Evolutionary conservation across 345 rosid species (phyloP).

Genomic region (Corchorus capsularis): DNA sequence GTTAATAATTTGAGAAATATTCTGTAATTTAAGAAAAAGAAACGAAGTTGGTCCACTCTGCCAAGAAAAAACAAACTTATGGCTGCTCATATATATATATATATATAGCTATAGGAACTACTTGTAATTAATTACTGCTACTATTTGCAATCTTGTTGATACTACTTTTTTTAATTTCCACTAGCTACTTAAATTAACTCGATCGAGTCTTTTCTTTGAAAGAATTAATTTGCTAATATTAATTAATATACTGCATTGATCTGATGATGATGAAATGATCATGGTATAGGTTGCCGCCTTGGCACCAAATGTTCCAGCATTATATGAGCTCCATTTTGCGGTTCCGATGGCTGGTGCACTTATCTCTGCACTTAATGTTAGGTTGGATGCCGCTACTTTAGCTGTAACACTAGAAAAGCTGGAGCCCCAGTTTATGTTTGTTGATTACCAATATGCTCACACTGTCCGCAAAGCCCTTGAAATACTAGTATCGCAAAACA

Average conservation of each 20-base stretch:
- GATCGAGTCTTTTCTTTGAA: not conserved
- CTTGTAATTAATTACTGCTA: no score
- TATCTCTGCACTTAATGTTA: constrained; percentile 43
- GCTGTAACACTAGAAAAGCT: constrained; percentile 31
- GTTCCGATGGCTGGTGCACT: constrained; percentile 68
- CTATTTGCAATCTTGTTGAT: no score
- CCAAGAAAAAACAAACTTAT: not conserved
- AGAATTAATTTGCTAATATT: no score
- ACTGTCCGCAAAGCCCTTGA: constrained; percentile 29
- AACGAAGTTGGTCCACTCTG: not conserved
- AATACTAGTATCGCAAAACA: constrained; percentile 11
- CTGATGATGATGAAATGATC: not conserved
- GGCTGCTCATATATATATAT: no score
- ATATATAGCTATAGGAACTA: not conserved
- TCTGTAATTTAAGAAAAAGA: not conserved
- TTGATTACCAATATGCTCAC: constrained; percentile 35
- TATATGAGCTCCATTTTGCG: constrained; percentile 56
- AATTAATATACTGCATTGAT: no score
- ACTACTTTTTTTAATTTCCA: no score
- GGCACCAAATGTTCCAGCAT: constrained; percentile 66
- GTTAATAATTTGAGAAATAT: no score
- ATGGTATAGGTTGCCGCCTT: constrained; percentile 47
- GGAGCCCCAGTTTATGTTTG: constrained; percentile 44
- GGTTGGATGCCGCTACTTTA: constrained; percentile 37
- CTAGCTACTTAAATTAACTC: no score